Base-by-base conservation (phyloP, 2,329 filamentous ascomycete genomes). In the Nigrograna mackinnonii region DNA sequence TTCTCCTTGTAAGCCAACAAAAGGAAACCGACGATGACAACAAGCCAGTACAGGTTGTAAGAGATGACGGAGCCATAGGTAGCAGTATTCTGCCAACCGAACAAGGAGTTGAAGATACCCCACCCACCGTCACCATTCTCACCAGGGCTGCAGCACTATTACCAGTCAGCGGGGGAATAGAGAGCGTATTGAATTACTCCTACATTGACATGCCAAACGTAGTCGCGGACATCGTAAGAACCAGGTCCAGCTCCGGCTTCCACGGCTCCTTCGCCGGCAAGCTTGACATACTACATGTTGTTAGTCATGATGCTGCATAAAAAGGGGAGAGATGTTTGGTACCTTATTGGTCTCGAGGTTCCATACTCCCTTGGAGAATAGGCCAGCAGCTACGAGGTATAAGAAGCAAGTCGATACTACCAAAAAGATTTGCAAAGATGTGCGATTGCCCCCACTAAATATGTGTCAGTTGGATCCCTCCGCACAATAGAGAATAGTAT, bases 81-180 rank as follows among this genome's bases (percentile, higher is more conserved):
- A 4, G 88, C 91, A 11, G 87, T 89, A 72, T 95, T 95, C 47
- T 84, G 81, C 91, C 91, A 96, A 44, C 91, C 90, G 9, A 95
- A 76, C 39, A 95, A 77, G 44, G 88, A 84, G 57, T 95, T 92
- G 76, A 95, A 90, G 52, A 95, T 83, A 41, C 88, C 89, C 90
- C 89, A 95, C 33, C 87, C 88, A 26, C 85, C 84, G 35, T 86
- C 86, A 20, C 87, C 86, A 49, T 89, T 84, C 28, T 85, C 69
- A 39, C 83, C 72, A 0, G 89, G 86, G 57, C 82, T 91, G 66
- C 89, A 94, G 74, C 88, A 95, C 83, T 87, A 37, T 17, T 30
- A 35, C 43, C 14, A 24, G 30, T 43, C 36, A 43, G 34, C 13
- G 30, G 22, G 4, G 12, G 14, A 13, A 31, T 18, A 17, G 18